A percentile compares a stretch with the other conserved stretches of the same genome.
Conservation (phyloP, 2,329 filamentous ascomycete species). For the Pestalotiopsis sp. region DNA sequence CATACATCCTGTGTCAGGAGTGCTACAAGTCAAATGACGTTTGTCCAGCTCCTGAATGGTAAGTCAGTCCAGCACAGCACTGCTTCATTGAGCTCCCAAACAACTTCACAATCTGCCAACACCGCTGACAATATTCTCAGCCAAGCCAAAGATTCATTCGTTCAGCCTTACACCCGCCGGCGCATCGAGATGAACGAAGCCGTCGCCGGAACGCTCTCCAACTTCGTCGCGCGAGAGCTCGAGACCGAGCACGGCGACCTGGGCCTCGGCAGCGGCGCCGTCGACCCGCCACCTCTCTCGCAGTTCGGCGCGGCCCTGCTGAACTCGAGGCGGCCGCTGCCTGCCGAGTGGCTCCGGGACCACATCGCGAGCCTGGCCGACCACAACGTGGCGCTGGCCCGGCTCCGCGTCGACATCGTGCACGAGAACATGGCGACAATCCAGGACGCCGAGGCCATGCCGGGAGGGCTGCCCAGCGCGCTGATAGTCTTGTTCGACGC, state of each 20-base stretch:
- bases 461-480: background rate
- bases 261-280: background rate
- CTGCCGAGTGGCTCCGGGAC: background rate
- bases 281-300: background rate
- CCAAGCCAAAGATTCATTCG: background rate
- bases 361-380: background rate
- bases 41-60: background rate
- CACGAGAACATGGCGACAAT: constrained; percentile 2
- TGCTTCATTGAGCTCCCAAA: background rate
- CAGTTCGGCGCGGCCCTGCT: background rate
- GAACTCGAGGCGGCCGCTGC: background rate
- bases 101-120: background rate
- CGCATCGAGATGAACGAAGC: constrained; percentile 6
- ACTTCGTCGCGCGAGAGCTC: background rate
- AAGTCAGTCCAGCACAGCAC: background rate
- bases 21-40: background rate
- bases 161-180: background rate
- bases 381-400: constrained; percentile 1
- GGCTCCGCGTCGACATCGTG: background rate
- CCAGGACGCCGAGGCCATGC: background rate
- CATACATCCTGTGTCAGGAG: background rate
- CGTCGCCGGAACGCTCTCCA: background rate
- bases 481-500: background rate
- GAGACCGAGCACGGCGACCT: constrained; percentile 2
- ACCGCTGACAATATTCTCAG: background rate